phyloP scores from a whole-genome alignment of 768 basidiomycete species.

The Trametes coccinea region DNA sequence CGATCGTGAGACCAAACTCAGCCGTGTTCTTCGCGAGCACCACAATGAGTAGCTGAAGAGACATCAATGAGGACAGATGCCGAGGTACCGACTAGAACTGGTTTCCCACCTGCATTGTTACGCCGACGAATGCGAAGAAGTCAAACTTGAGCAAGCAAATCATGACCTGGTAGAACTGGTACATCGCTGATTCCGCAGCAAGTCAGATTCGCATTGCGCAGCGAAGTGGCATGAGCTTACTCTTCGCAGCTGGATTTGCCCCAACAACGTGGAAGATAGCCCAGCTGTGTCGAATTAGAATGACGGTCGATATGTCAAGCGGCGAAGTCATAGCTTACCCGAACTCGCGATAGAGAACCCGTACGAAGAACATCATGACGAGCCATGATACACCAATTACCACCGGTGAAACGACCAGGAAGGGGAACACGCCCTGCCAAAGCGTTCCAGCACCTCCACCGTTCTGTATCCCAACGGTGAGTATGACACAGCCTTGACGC shows the following conservation, averaged over 20 bases:
- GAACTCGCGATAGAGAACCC: conserved; percentile 75
- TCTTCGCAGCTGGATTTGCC: conserved; percentile 82
- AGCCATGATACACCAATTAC: conserved; percentile 69
- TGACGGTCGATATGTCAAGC: neutral
- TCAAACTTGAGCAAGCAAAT: conserved; percentile 88
- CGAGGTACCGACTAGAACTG: neutral
- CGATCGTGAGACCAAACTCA: conserved; percentile 81
- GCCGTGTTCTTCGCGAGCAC: conserved; percentile 63
- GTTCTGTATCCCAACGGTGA: conserved; percentile 36
- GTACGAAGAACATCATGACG: conserved; percentile 65
- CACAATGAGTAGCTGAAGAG: conserved; percentile 70
- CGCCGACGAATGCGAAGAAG: conserved; percentile 85
- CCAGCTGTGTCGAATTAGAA: conserved; percentile 53
- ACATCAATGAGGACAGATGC: neutral
- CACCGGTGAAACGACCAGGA: conserved; percentile 72
- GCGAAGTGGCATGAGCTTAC: conserved; percentile 41
- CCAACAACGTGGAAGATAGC: conserved; percentile 89
- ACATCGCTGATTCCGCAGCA: conserved; percentile 60
- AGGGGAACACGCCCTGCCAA: conserved; percentile 59
- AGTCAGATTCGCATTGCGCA: neutral
- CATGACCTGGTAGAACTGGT: conserved; percentile 85
- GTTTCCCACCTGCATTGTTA: conserved; percentile 75
- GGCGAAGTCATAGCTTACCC: conserved; percentile 52
- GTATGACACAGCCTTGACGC: neutral
- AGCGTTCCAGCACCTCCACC: conserved; percentile 54